Percentiles rank a stretch among this genome's conserved stretches.
Conservation (phyloP, 768 basidiomycete species). For the Mycena albidolilacea region DNA sequence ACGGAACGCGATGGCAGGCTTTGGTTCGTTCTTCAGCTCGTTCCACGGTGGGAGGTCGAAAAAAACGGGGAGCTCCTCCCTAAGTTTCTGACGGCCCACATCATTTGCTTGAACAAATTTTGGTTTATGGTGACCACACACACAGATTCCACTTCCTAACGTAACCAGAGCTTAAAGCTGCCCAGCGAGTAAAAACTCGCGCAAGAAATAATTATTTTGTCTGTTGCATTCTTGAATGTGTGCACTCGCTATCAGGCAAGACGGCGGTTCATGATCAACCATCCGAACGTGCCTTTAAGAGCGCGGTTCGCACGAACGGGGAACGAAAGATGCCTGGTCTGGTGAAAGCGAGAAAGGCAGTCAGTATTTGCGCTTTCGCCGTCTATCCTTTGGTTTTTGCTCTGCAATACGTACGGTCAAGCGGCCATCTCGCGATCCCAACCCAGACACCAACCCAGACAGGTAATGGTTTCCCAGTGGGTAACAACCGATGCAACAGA, state of each 20-base stretch:
- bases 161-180: too few relatives aligned
- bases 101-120: background rate
- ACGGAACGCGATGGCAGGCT: background rate
- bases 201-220: background rate
- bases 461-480: too few relatives aligned
- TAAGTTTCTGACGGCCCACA: background rate
- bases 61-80: background rate
- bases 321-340: constrained; percentile 97
- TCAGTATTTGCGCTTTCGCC: constrained; percentile 58
- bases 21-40: background rate
- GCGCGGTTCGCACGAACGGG: too few relatives aligned
- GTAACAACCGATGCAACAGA: too few relatives aligned
- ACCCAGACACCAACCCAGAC: too few relatives aligned
- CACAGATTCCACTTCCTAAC: too few relatives aligned
- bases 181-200: too few relatives aligned
- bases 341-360: constrained; percentile 93
- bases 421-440: too few relatives aligned
- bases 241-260: background rate
- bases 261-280: too few relatives aligned
- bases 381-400: constrained; percentile 28
- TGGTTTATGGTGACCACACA: too few relatives aligned
- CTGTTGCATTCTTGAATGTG: background rate
- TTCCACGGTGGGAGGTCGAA: background rate
- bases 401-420: too few relatives aligned
- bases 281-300: too few relatives aligned